Base-by-base conservation (phyloP, 2,329 filamentous ascomycete species). In the Teratosphaeria gauchensis region DNA sequence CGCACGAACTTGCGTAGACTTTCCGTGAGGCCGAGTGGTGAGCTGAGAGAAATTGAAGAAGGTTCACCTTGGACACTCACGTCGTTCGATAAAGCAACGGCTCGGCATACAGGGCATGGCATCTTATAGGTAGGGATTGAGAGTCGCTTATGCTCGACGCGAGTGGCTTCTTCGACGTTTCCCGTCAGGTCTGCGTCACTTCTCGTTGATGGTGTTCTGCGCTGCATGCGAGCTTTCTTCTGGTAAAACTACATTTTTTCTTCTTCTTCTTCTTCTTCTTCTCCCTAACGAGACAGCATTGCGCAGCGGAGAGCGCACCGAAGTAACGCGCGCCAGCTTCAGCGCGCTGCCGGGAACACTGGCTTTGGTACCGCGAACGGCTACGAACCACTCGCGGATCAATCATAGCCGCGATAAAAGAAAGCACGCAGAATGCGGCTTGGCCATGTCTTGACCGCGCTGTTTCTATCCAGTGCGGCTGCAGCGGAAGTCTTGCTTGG, bases 381-480 rank as follows among this genome's bases (percentile, higher is more conserved):
- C 42, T 8, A 21, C 38, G 38, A 19, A 46, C 38, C 38, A 46
- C 16, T 16, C 11, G 16, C 12, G 38, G 38, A 46, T 46, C 2
- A 6, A n/a, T 6, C 16, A 48, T 48, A 19, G 42, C 16, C 42
- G 42, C 19, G 42, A 42, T 48, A 48, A 21, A 48, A 48, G 42
- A 19, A 21, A 21, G n/a, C 42, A 21, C 6, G 19, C 42, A 48
- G n/a, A 7, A 60, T 60, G 58, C 51, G 38, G 28, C 21, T 60
- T n/a, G 12, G 9, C 9, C 32, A 28, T 28, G 53, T 51, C 9
- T 52, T 60, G 42, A 52, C 12, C 46, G 14, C 58, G 24, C 21
- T 53, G 38, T 30, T 60, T 24, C 35, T 58, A 14, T 42, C 55
- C 12, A 51, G 30, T 32, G 16, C 38, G 19, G 30, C 51, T 38